Evolutionary conservation across 495 filamentous ascomycete species (phyloP).

Genomic region (Aspergillus nidulans): DNA sequence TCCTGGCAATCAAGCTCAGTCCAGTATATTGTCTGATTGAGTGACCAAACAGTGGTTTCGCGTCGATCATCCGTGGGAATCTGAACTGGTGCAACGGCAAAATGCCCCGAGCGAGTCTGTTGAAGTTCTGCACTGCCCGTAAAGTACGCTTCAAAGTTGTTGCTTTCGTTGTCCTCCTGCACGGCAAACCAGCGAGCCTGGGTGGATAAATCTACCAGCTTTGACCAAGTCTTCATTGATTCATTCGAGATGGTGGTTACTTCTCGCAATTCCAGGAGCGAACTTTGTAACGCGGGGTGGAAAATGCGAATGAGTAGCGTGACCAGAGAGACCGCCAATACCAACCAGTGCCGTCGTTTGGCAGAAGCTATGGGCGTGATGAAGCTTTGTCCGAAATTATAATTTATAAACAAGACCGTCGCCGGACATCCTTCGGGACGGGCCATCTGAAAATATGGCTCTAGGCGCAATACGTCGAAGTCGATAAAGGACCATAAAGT

Average conservation of each 20-base stretch:
- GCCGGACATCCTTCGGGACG: conserved; percentile 34
- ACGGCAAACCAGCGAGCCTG: conserved; percentile 36
- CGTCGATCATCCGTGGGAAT: conserved; percentile 22
- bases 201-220: conserved; percentile 25
- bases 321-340: conserved; percentile 31
- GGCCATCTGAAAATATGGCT: conserved; percentile 40
- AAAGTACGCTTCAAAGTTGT: conserved; percentile 23
- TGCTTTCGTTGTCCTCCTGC: conserved; percentile 26
- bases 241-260: conserved; percentile 22
- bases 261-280: conserved; percentile 33
- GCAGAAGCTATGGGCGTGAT: conserved; percentile 36
- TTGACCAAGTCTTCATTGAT: conserved; percentile 33
- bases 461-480: conserved; percentile 39
- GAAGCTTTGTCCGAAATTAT: conserved; percentile 41
- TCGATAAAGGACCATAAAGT: conserved; percentile 39
- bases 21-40: conserved; percentile 41
- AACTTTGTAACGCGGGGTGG: conserved; percentile 35
- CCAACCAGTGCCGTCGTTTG: conserved; percentile 35
- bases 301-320: conserved; percentile 36
- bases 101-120: conserved; percentile 28
- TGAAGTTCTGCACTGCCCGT: conserved; percentile 17
- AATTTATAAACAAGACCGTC: conserved; percentile 38
- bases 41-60: conserved; percentile 29
- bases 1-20: conserved; percentile 26
- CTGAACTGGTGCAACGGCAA: conserved; percentile 36